Percentiles rank a stretch among this genome's conserved stretches.
phyloP scores from a whole-genome alignment of 441 rosid genomes.

The Corymbia citriodora region DNA sequence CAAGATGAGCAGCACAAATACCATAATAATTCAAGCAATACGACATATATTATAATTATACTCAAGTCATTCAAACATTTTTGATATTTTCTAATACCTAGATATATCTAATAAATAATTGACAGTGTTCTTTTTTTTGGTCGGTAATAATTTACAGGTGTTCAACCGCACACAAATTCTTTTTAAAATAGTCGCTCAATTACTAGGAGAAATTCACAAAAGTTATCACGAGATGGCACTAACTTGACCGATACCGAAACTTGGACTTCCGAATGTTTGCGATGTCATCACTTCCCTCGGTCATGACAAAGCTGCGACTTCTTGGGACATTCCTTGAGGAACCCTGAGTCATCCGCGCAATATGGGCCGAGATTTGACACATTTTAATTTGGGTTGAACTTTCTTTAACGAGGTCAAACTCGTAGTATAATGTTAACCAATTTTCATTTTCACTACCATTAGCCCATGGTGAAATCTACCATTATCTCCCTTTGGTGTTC shows the following conservation, averaged over 20 bases:
- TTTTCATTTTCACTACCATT: too few species aligned
- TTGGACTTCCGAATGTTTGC: not conserved
- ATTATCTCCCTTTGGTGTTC: not conserved
- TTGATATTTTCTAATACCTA: not conserved
- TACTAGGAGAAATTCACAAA: not conserved
- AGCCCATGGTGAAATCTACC: not conserved
- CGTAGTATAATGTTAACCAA: not conserved
- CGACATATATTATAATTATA: not conserved
- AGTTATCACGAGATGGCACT: not conserved
- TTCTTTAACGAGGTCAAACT: not conserved
- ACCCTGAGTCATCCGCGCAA: not conserved
- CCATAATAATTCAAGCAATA: accelerated
- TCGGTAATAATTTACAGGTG: not conserved
- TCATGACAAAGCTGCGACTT: not conserved
- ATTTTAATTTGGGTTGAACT: not conserved
- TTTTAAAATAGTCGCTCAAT: not conserved
- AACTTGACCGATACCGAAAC: not conserved
- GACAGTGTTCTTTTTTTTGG: too few species aligned
- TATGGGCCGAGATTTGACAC: not conserved
- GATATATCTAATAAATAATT: not conserved
- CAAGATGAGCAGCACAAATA: not conserved
- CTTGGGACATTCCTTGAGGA: not conserved
- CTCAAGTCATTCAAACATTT: not conserved
- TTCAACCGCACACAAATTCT: not conserved
- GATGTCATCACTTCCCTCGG: not conserved